These are phyloP conservation scores for Erigeron philadelphicus DNA, from an alignment of 140 eudicot species.

Conservation along the genomic window DNA sequence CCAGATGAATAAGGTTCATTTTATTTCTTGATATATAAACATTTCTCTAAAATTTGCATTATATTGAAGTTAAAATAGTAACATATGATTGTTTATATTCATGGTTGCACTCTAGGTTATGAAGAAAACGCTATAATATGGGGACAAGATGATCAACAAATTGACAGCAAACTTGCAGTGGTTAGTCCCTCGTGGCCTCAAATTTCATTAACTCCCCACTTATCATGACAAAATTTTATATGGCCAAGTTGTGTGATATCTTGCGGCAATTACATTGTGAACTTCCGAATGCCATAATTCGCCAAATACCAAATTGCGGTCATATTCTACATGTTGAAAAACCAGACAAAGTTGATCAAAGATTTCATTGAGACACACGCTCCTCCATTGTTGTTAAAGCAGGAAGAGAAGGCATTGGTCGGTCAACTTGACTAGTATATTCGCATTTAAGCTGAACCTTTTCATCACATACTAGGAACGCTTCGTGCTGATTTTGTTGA, in stretches of 20 bases:
- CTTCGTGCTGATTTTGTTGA: not conserved
- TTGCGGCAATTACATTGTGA: constrained; percentile 72
- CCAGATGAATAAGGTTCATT: constrained; percentile 55
- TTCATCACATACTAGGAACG: not conserved
- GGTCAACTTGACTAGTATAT: constrained; percentile 23
- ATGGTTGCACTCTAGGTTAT: constrained; percentile 42
- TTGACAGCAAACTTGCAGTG: constrained; percentile 69
- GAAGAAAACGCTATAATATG: constrained; percentile 78
- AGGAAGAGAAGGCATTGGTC: constrained; percentile 28
- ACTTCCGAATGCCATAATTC: constrained; percentile 67
- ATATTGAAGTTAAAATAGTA: not conserved
- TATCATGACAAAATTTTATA: constrained; percentile 2
- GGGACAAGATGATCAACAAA: constrained; percentile 88
- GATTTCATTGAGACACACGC: constrained; percentile 35
- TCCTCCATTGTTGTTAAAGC: constrained; percentile 13
- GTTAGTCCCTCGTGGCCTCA: constrained; percentile 38
- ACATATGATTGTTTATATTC: not conserved
- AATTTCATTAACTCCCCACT: not conserved
- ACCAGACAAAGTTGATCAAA: constrained; percentile 57
- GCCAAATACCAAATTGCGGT: constrained; percentile 74
- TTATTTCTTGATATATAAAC: not conserved
- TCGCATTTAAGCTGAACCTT: constrained; percentile 8
- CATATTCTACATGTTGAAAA: constrained; percentile 88
- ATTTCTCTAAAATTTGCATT: not conserved
- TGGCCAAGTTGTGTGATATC: not conserved